Evolutionary conservation across 768 basidiomycete species (phyloP).

Genomic region (Lepiota brunneoincarnata): DNA sequence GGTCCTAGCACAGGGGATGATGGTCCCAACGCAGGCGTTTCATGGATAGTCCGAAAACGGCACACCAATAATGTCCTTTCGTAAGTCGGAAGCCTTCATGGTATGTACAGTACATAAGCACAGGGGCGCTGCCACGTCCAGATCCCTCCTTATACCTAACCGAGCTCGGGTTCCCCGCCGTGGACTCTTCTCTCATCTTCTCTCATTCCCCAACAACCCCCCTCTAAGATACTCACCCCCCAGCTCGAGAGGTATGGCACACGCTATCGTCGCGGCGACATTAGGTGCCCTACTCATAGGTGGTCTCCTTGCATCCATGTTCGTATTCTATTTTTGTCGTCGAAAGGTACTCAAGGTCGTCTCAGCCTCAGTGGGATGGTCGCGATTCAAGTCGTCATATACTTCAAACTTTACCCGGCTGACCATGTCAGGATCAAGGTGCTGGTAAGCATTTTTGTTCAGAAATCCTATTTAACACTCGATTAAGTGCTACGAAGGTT

Average conservation of each 20-base stretch:
- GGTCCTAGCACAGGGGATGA: no score
- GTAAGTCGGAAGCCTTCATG: no score
- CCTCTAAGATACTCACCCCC: neutral
- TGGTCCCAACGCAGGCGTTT: no score
- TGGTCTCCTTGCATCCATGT: constrained; percentile 35
- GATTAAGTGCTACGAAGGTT: constrained; percentile 21
- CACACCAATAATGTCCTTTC: no score
- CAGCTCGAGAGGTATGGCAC: constrained; percentile 9
- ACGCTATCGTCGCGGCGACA: constrained; percentile 29
- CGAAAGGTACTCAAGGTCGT: neutral
- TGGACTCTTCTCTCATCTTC: constrained; percentile 4
- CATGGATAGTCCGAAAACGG: no score
- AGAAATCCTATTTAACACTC: neutral
- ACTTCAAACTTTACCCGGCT: constrained; percentile 30
- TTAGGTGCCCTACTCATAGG: constrained; percentile 39
- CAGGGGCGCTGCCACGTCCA: no score
- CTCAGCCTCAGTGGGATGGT: constrained; percentile 30
- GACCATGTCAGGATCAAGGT: constrained; percentile 25
- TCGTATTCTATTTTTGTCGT: neutral
- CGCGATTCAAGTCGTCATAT: constrained; percentile 30
- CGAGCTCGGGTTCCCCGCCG: neutral
- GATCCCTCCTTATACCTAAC: neutral
- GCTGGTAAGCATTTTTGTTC: constrained; percentile 20
- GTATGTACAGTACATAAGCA: no score
- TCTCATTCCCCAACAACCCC: neutral